Base-by-base conservation (phyloP, 176 grass and related monocot species). In the Rhynchospora tenuis region DNA sequence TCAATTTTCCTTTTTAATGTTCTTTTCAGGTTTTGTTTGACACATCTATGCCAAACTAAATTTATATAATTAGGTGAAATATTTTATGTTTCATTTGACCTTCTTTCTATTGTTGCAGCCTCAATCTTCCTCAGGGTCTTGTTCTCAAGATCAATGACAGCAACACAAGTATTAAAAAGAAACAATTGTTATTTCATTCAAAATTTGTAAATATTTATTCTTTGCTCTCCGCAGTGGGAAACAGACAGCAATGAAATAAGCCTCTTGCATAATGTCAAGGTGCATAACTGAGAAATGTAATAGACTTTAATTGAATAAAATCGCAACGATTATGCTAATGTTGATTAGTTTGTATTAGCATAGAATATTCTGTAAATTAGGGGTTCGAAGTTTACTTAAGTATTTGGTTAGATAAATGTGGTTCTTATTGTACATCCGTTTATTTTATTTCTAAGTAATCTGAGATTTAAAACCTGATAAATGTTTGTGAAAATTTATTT, bases 121-220 rank as follows among this genome's bases (percentile, higher is more conserved):
- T 28, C 48, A 55, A 55, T 76, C 73, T 29, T 24, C 73, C 24
- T 76, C 73, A 51, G 0, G 73, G 5, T 74, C 71, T 22, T 76
- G 73, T 76, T 76, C 73, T 28, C 24, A 38, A 38, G 33, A 38
- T 38, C 33, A 6, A 76, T 55, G 48, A 76, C 50, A 29, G 22
- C 73, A 8, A 55, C 12, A 22, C 24, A 31, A 55, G 73, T 24
- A 54, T 71, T 55, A 28, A 54, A 16, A 55, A 17, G 46, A 56
- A 54, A 76, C 28, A 31, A 55, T 28, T 76, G 28, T 52, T 13
- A 55, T 73, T 29, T 76, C 55, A 23, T 55, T 76, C 17, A 7
- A 55, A 76, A 55, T 15, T 54, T 76, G 73, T 76, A 76, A 76
- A 76, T 76, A 28, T 45, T 68, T 20, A 45, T 70, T 70, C 33